phyloP scores from a whole-genome alignment of 176 grass and related monocot genomes.

The Phoenix dactylifera region DNA sequence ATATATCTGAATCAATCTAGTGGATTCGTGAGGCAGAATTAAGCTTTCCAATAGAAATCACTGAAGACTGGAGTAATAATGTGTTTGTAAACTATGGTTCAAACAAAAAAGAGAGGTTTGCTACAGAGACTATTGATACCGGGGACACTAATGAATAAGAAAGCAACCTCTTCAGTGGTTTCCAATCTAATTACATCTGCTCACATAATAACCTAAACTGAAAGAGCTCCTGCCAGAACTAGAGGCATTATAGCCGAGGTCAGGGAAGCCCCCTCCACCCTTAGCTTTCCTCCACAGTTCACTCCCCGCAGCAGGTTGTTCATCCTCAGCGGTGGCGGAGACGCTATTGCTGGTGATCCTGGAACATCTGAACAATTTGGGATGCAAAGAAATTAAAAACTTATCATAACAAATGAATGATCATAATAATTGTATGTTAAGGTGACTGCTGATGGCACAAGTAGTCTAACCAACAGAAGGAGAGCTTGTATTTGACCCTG shows the following conservation, averaged over 20 bases:
- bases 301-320: slow-evolving; percentile 33
- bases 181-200: too few species aligned
- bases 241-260: slow-evolving; percentile 28
- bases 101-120: too few species aligned
- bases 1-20: too few species aligned
- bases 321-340: slow-evolving; percentile 26
- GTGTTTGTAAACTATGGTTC: too few species aligned
- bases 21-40: too few species aligned
- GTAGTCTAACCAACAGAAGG: neutral
- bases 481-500: neutral
- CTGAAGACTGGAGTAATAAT: too few species aligned
- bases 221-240: slow-evolving; percentile 24
- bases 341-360: slow-evolving; percentile 5
- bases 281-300: slow-evolving; percentile 39
- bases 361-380: slow-evolving; percentile 16
- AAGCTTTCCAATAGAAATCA: too few species aligned
- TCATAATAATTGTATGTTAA: neutral
- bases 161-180: too few species aligned
- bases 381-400: slow-evolving; percentile 8
- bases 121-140: too few species aligned
- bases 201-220: too few species aligned
- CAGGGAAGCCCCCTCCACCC: neutral
- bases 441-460: neutral
- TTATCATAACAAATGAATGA: neutral
- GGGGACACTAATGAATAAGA: too few species aligned